Evolutionary conservation across 208 protist genomes (phyloP), one percentile per base, ranked within the genome.

Genomic region (Porcisia deanei): DNA sequence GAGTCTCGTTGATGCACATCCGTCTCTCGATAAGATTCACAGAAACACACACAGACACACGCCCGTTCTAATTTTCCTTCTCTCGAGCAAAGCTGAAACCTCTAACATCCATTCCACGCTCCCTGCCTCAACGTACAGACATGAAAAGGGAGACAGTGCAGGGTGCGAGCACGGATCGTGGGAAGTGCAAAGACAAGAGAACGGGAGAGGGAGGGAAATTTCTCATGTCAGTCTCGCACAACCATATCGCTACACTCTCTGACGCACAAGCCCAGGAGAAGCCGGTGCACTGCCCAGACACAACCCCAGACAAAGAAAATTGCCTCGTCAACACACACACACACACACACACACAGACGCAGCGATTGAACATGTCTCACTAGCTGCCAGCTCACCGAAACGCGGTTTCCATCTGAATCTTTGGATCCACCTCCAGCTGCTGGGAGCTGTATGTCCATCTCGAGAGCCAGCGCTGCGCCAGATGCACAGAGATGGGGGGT

Each of bases 361-460:
- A 60, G 64, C 10, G 64, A 69, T 34, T 12, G n/a, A 69, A 54
- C 7, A 39, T 37, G n/a, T 39, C 25, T 14, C 10, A 9, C 47
- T 30, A n/a, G 12, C n/a, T 25, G 30, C 20, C 30, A 7, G 8
- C 49, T 72, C 71, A 91, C 22, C 89, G 85, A 65, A 91, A 97
- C 16, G 93, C 91, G 0, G 84, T 94, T 72, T 97, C 90, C 80
- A 91, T 86, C 74, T 92, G 93, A 59, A 89, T 94, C 70, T 94
- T 95, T 25, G 93, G 93, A 63, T 97, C 93, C 5, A 95, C 83
- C 60, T 89, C 90, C 14, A 97, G 78, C 65, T 91, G 85, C 80
- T 97, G 88, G 18, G 91, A 88, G 72, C 88, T 95, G 84, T 96
- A 97, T 5, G 81, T 87, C 92, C 94, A 97, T 30, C 81, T 84